Conservation (phyloP, 768 basidiomycete species). For the Dictyophora rubrovolvata region DNA sequence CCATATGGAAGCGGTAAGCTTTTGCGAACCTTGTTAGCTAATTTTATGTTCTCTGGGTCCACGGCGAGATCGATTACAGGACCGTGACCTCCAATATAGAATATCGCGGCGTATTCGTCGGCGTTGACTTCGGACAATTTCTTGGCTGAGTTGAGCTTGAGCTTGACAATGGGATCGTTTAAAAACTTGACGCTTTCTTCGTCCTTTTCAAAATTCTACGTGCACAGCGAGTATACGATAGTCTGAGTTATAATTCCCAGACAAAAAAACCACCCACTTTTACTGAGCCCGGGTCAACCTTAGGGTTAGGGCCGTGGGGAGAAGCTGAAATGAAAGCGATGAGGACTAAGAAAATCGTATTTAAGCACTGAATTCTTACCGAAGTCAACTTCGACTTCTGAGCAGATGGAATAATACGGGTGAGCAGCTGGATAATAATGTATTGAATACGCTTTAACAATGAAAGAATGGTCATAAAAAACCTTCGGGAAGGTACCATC, state of each 20-base stretch:
- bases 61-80: slow-evolving; percentile 61
- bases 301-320: slow-evolving; percentile 57
- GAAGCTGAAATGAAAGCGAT: slow-evolving; percentile 26
- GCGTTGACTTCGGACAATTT: slow-evolving; percentile 48
- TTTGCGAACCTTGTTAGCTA: slow-evolving; percentile 42
- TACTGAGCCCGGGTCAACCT: slow-evolving; percentile 49
- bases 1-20: neutral
- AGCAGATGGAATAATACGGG: slow-evolving; percentile 49
- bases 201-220: slow-evolving; percentile 45
- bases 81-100: slow-evolving; percentile 74
- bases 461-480: neutral
- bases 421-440: slow-evolving; percentile 37
- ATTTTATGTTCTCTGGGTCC: slow-evolving; percentile 44
- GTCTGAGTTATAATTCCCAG: neutral
- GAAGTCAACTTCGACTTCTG: slow-evolving; percentile 45
- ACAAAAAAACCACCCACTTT: slow-evolving; percentile 24
- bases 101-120: slow-evolving; percentile 61
- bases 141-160: slow-evolving; percentile 46
- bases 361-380: neutral
- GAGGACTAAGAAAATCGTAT: neutral
- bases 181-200: slow-evolving; percentile 45
- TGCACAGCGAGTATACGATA: neutral
- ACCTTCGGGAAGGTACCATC: slow-evolving; percentile 67
- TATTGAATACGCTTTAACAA: neutral
- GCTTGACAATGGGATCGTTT: slow-evolving; percentile 39